Percentiles rank a stretch among this genome's conserved stretches.
These are phyloP conservation scores for Myochromella boudieri DNA, from an alignment of 768 basidiomycete genomes.

Conservation along the genomic window DNA sequence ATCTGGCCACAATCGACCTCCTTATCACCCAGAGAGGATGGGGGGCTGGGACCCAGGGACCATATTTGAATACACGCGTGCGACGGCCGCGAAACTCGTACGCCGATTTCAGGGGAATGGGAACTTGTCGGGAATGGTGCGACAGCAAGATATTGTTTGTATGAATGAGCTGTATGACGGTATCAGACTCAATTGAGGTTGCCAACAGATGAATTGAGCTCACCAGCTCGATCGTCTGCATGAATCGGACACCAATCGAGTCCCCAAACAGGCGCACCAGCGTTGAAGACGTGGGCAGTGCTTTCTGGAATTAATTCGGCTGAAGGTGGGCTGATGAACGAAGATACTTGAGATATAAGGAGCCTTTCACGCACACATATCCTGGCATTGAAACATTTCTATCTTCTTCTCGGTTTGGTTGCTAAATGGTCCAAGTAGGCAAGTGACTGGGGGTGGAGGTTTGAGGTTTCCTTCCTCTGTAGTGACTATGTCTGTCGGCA, in stretches of 20 bases:
- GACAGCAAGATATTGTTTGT: slow-evolving; percentile 83
- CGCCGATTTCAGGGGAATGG: slow-evolving; percentile 67
- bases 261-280: slow-evolving; percentile 89
- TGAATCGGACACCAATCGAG: slow-evolving; percentile 92
- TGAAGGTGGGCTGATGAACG: slow-evolving; percentile 24
- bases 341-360: not conserved
- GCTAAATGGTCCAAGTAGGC: slow-evolving; percentile 66
- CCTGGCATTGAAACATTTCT: slow-evolving; percentile 52
- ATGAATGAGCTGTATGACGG: slow-evolving; percentile 41
- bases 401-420: slow-evolving; percentile 50
- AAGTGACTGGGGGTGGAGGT: slow-evolving; percentile 55
- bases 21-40: slow-evolving; percentile 2
- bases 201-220: slow-evolving; percentile 15
- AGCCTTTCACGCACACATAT: slow-evolving; percentile 51
- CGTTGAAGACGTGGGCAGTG: slow-evolving; percentile 73
- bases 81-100: slow-evolving; percentile 51
- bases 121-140: slow-evolving; percentile 67
- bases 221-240: slow-evolving; percentile 53
- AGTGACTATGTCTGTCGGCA: slow-evolving; percentile 54
- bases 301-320: slow-evolving; percentile 61
- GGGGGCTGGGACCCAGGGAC: slow-evolving; percentile 40
- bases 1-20: slow-evolving; percentile 44
- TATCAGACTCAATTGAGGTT: not conserved
- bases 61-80: slow-evolving; percentile 86
- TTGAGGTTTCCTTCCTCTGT: slow-evolving; percentile 50